phyloP scores from a whole-genome alignment of 371 early-diverging fungal species.

The Mucor sp. region DNA sequence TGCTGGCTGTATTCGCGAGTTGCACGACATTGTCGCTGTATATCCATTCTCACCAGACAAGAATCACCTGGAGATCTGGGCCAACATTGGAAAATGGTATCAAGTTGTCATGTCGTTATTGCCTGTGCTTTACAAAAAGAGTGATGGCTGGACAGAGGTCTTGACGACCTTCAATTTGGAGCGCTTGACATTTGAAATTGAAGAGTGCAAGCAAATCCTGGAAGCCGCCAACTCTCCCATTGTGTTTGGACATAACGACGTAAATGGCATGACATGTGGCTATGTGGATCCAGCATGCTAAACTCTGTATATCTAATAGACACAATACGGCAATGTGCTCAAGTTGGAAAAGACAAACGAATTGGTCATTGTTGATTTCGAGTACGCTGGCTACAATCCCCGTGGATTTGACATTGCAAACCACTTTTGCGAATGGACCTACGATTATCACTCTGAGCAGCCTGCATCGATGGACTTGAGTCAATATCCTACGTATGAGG shows the following conservation, averaged over 20 bases:
- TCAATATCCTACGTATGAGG: constrained; percentile 62
- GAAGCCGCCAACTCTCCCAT: constrained; percentile 53
- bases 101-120: constrained; percentile 22
- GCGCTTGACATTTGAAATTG: constrained; percentile 49
- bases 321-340: constrained; percentile 88
- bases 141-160: constrained; percentile 17
- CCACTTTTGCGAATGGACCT: constrained; percentile 91
- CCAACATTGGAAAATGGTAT: constrained; percentile 68
- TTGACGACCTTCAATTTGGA: constrained; percentile 45
- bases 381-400: constrained; percentile 89
- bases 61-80: constrained; percentile 62
- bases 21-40: constrained; percentile 72
- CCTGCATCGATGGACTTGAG: constrained; percentile 56
- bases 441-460: constrained; percentile 71
- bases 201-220: constrained; percentile 45
- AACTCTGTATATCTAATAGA: constrained; percentile 27
- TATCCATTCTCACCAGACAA: constrained; percentile 53
- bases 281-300: neutral
- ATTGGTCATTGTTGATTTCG: constrained; percentile 81
- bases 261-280: constrained; percentile 31
- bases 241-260: constrained; percentile 87
- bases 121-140: constrained; percentile 20
- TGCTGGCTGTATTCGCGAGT: constrained; percentile 70
- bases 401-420: constrained; percentile 87
- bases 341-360: constrained; percentile 55